A percentile compares a stretch with the other conserved stretches of the same genome.
These are phyloP conservation scores for Phytophthora kernoviae DNA, from an alignment of 352 stramenopile species.

Conservation along the genomic window DNA sequence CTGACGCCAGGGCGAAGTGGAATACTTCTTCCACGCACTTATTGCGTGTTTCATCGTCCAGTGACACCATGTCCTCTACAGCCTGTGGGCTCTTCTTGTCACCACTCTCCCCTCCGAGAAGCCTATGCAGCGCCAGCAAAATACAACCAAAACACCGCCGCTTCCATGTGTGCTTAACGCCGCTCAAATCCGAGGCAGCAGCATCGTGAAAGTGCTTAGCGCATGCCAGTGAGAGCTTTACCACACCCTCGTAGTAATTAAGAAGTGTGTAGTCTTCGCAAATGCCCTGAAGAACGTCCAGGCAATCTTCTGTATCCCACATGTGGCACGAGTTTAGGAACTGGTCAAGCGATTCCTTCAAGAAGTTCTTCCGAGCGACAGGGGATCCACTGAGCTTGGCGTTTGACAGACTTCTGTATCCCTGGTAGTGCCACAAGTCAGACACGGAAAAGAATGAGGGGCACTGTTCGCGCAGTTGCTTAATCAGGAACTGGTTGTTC, in stretches of 20 bases:
- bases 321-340: conserved; percentile 86
- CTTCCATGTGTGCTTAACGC: conserved; percentile 73
- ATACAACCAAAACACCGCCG: conserved; percentile 80
- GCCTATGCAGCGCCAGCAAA: conserved; percentile 62
- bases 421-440: conserved; percentile 85
- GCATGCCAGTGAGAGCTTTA: conserved; percentile 81
- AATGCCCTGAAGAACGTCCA: conserved; percentile 78
- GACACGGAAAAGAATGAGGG: conserved; percentile 84
- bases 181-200: conserved; percentile 63
- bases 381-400: conserved; percentile 73
- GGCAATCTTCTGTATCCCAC: conserved; percentile 82
- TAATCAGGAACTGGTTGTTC: conserved; percentile 82
- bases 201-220: conserved; percentile 82
- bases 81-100: conserved; percentile 55
- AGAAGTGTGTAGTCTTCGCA: conserved; percentile 83
- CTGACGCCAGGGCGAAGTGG: conserved; percentile 70
- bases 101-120: conserved; percentile 43
- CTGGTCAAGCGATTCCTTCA: conserved; percentile 77
- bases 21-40: conserved; percentile 80
- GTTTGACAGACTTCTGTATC: conserved; percentile 82
- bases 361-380: conserved; percentile 60
- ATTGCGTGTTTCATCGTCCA: conserved; percentile 71
- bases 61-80: conserved; percentile 75
- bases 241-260: conserved; percentile 86
- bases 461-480: conserved; percentile 85